phyloP scores from a whole-genome alignment of 768 basidiomycete genomes.

The Mycena crocata region DNA sequence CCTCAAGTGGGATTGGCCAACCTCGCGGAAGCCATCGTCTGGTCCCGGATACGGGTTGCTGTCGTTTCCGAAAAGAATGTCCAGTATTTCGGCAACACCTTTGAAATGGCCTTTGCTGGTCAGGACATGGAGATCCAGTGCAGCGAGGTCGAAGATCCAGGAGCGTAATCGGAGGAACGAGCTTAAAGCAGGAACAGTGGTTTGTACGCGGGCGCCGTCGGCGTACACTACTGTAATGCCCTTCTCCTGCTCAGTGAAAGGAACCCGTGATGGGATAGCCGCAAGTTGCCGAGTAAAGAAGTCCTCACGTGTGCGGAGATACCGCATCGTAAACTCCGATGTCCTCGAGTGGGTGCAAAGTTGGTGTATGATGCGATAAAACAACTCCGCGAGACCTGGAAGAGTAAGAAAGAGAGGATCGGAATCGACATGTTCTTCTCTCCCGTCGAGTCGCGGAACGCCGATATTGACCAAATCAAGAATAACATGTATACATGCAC shows the following conservation, averaged over 20 bases:
- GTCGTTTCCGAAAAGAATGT: slow-evolving; percentile 83
- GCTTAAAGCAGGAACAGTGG: slow-evolving; percentile 74
- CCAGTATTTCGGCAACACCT: slow-evolving; percentile 77
- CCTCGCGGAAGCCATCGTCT: slow-evolving; percentile 67
- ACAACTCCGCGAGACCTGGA: slow-evolving; percentile 87
- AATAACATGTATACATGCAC: slow-evolving; percentile 84
- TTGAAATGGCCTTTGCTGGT: slow-evolving; percentile 83
- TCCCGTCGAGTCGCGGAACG: slow-evolving; percentile 68
- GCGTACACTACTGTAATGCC: slow-evolving; percentile 72
- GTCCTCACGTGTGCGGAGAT: slow-evolving; percentile 87
- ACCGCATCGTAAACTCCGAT: slow-evolving; percentile 83
- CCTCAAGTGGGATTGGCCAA: slow-evolving; percentile 85
- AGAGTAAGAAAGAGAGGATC: slow-evolving; percentile 71
- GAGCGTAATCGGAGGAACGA: slow-evolving; percentile 88
- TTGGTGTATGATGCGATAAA: slow-evolving; percentile 85
- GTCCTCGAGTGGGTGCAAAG: slow-evolving; percentile 90
- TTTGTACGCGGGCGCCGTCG: slow-evolving; percentile 76
- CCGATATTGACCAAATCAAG: slow-evolving; percentile 82
- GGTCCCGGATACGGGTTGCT: slow-evolving; percentile 55
- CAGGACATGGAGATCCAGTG: slow-evolving; percentile 89
- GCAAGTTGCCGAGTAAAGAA: slow-evolving; percentile 91
- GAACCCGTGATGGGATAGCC: slow-evolving; percentile 74
- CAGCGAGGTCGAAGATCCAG: slow-evolving; percentile 85
- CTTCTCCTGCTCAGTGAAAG: slow-evolving; percentile 60
- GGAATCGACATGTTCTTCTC: slow-evolving; percentile 47